Evolutionary conservation across 495 filamentous ascomycete species (phyloP).

Genomic region (Podospora sp.): DNA sequence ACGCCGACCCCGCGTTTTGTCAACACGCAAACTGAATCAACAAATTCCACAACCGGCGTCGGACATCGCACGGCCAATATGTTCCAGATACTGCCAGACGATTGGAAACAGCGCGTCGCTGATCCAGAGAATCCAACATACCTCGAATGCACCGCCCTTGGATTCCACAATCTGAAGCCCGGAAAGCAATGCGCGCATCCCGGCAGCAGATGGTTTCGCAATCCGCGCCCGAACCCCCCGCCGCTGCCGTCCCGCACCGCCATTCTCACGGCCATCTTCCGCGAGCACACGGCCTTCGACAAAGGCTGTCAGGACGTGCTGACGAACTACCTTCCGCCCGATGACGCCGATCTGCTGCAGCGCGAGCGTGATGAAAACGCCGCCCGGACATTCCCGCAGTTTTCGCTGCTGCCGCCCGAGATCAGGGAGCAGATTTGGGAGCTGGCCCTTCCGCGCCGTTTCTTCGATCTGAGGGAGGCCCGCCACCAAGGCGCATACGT

Average conservation of each 20-base stretch:
- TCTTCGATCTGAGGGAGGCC: conserved; percentile 15
- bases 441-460: conserved; percentile 14
- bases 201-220: conserved; percentile 15
- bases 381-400: conserved; percentile 5
- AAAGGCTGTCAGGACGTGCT: neutral
- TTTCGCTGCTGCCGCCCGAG: conserved; percentile 18
- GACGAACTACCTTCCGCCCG: neutral
- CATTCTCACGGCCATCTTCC: conserved; percentile 12
- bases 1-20: too few species aligned
- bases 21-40: neutral
- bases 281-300: conserved; percentile 7
- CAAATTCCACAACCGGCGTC: neutral
- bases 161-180: conserved; percentile 4
- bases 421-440: conserved; percentile 22
- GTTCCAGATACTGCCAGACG: neutral
- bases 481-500: conserved; percentile 8
- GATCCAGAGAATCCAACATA: conserved; percentile 19
- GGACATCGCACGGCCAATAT: neutral
- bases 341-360: neutral
- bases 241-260: conserved; percentile 11
- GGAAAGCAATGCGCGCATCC: conserved; percentile 22
- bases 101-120: conserved; percentile 10
- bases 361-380: neutral
- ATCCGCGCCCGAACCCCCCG: conserved; percentile 15
- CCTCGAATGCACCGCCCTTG: conserved; percentile 6